These are phyloP conservation scores for Saccharomycopsis fibuligera DNA, from an alignment of 805 yeast genomes.

Conservation along the genomic window DNA sequence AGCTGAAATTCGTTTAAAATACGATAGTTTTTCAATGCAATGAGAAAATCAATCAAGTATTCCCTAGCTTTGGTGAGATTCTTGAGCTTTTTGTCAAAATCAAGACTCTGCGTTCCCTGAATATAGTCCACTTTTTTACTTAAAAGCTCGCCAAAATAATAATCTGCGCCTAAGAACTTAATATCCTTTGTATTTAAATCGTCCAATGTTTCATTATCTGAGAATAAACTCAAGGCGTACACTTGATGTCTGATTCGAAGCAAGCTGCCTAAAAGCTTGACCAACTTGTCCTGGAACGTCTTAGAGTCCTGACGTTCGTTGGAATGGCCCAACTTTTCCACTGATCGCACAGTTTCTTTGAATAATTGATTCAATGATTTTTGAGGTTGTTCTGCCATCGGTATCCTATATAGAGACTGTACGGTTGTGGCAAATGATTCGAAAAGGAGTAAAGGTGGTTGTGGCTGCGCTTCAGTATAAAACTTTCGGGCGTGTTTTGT, in stretches of 20 bases:
- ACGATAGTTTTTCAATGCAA: conserved; percentile 39
- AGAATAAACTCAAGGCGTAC: conserved; percentile 51
- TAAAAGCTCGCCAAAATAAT: conserved; percentile 42
- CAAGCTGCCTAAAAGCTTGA: neutral
- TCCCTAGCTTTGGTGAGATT: conserved; percentile 38
- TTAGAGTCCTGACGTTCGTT: conserved; percentile 6
- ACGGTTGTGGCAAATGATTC: no score
- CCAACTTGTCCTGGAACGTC: conserved; percentile 4
- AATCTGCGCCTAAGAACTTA: conserved; percentile 54
- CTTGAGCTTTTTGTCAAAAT: conserved; percentile 23
- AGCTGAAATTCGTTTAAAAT: conserved; percentile 35
- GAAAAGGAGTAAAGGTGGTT: no score
- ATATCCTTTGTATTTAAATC: conserved; percentile 63
- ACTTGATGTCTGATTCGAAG: conserved; percentile 27
- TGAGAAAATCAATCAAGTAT: conserved; percentile 39
- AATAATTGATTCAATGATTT: neutral
- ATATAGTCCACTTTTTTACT: conserved; percentile 26
- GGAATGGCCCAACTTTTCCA: neutral
- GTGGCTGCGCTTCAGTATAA: no score
- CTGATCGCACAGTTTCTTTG: conserved; percentile 1
- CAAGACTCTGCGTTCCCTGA: conserved; percentile 1
- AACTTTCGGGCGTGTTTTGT: no score
- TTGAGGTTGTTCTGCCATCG: neutral
- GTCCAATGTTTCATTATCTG: conserved; percentile 61
- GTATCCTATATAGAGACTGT: no score